Conservation (phyloP, 192 early-diverging fungal genomes). For the Coemansia sp. region DNA sequence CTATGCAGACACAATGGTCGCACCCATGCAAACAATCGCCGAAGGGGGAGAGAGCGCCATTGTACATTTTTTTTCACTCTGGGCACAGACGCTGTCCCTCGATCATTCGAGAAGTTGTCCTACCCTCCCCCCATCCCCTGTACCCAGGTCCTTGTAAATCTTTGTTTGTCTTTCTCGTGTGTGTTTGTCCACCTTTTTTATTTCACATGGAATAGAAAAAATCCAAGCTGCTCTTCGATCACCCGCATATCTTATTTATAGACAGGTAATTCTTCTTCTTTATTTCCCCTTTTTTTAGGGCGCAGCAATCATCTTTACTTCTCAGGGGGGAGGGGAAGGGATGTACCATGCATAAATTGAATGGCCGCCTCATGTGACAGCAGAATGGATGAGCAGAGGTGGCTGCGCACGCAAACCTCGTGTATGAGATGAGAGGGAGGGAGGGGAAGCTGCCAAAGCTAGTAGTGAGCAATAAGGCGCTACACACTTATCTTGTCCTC, state of each 20-base stretch:
- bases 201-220: neutral
- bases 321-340: neutral
- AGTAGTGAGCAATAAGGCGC: neutral
- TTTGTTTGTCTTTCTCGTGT: neutral
- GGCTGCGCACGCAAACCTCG: neutral
- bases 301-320: neutral
- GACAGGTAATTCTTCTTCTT: neutral
- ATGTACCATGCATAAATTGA: neutral
- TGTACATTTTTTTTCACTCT: too few relatives aligned
- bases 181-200: neutral
- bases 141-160: conserved; percentile 3
- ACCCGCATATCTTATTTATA: neutral
- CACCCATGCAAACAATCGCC: neutral
- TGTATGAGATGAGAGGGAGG: neutral
- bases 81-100: neutral
- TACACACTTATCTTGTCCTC: too few relatives aligned
- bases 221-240: neutral
- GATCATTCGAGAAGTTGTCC: neutral
- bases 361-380: neutral
- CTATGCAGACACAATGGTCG: neutral
- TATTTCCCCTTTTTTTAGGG: neutral
- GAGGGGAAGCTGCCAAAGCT: too few relatives aligned
- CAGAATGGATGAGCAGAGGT: neutral
- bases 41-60: too few relatives aligned
- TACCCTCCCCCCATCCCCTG: neutral